These are phyloP conservation scores for Trametes meyenii DNA, from an alignment of 768 basidiomycete genomes.

Conservation along the genomic window DNA sequence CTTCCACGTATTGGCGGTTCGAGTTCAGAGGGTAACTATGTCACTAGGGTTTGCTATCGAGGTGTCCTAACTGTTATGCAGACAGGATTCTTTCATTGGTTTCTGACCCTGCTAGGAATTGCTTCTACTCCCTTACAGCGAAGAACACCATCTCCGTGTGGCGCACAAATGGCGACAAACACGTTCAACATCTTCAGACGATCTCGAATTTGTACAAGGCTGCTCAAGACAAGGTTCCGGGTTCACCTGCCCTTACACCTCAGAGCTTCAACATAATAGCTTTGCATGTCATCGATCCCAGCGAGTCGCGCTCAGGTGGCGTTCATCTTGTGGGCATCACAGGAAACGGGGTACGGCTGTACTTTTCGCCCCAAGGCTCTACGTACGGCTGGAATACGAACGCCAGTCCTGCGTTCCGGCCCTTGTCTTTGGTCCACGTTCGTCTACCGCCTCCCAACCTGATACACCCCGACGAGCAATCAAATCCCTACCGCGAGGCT, in stretches of 20 bases:
- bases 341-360: constrained; percentile 80
- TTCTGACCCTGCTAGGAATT: constrained; percentile 67
- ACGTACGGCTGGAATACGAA: constrained; percentile 46
- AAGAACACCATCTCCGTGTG: constrained; percentile 71
- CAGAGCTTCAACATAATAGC: constrained; percentile 70
- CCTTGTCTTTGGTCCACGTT: constrained; percentile 74
- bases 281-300: constrained; percentile 67
- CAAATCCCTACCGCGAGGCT: constrained; percentile 50
- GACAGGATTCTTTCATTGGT: constrained; percentile 74
- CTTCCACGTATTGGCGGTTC: constrained; percentile 73
- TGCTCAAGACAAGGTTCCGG: constrained; percentile 81
- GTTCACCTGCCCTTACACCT: constrained; percentile 69
- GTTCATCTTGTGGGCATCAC: constrained; percentile 84
- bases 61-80: constrained; percentile 34
- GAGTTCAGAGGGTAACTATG: constrained; percentile 58
- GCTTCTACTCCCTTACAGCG: constrained; percentile 76
- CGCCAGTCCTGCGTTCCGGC: constrained; percentile 42
- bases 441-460: constrained; percentile 77
- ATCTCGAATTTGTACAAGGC: constrained; percentile 73
- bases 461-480: constrained; percentile 74
- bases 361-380: constrained; percentile 58
- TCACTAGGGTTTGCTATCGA: neutral
- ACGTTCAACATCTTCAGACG: constrained; percentile 72
- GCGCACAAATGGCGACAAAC: constrained; percentile 61
- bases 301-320: constrained; percentile 63